These are phyloP conservation scores for Asclepias syriaca DNA, from an alignment of 257 asterid genomes.

Conservation along the genomic window DNA sequence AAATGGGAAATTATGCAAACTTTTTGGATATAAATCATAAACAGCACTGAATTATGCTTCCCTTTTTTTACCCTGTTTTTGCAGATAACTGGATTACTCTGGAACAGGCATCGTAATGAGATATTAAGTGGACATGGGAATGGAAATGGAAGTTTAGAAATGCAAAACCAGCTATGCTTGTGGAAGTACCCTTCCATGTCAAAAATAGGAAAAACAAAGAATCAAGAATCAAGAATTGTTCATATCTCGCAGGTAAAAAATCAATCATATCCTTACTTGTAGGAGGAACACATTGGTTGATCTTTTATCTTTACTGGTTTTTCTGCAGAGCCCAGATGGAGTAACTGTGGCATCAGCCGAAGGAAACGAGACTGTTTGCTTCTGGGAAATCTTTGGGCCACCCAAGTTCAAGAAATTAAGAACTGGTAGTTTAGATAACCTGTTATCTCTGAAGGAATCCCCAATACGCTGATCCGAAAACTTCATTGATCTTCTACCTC, in stretches of 20 bases:
- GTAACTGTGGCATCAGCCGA: conserved; percentile 55
- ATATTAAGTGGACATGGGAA: conserved; percentile 69
- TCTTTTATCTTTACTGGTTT: not conserved
- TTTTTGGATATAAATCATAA: not conserved
- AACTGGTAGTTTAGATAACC: conserved; percentile 49
- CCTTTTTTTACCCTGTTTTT: not conserved
- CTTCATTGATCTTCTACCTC: not conserved
- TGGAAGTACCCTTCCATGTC: conserved; percentile 87
- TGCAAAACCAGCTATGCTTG: conserved; percentile 45
- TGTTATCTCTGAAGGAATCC: conserved; percentile 50
- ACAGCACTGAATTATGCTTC: not conserved
- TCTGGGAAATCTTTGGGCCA: conserved; percentile 82
- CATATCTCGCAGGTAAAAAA: conserved; percentile 58
- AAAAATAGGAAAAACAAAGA: conserved; percentile 33
- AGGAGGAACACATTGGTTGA: not conserved
- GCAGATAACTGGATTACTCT: conserved; percentile 62
- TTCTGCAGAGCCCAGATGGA: conserved; percentile 76
- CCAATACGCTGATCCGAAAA: conserved; percentile 35
- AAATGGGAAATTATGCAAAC: not conserved
- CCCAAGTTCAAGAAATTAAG: conserved; percentile 25
- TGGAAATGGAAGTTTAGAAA: conserved; percentile 26
- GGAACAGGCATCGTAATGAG: conserved; percentile 75
- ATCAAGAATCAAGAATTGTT: conserved; percentile 44
- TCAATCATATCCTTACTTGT: not conserved
- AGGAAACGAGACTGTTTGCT: conserved; percentile 57